Conservation (phyloP, 768 basidiomycete species). For the Inosperma sp. region DNA sequence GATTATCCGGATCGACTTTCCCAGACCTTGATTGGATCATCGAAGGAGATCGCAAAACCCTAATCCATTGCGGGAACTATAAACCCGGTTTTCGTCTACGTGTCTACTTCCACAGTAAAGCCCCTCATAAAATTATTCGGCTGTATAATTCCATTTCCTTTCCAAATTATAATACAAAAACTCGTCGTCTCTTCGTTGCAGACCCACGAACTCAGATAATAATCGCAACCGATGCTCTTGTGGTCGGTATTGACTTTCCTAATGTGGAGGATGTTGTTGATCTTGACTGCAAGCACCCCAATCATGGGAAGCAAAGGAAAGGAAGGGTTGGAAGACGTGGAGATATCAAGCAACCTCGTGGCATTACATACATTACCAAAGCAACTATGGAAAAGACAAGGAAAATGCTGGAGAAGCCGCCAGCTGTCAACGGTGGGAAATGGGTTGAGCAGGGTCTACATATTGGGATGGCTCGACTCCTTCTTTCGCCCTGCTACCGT, state of each 20-base stretch:
- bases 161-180: not conserved
- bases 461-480: not conserved
- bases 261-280: conserved; percentile 8
- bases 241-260: conserved; percentile 5
- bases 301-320: conserved; percentile 6
- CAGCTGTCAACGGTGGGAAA: not conserved
- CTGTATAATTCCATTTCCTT: conserved; percentile 4
- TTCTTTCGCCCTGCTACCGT: not conserved
- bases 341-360: not conserved
- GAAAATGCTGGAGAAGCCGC: not conserved
- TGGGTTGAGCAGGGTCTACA: conserved; percentile 1
- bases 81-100: not conserved
- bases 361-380: conserved; percentile 4
- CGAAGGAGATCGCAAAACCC: not conserved
- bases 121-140: not conserved
- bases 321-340: not conserved
- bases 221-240: conserved; percentile 7
- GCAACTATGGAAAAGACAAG: conserved; percentile 3
- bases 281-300: conserved; percentile 7
- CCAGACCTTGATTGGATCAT: conserved; percentile 6
- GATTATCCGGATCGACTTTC: not conserved
- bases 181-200: not conserved
- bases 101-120: not conserved
- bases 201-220: not conserved
- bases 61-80: not conserved